These are phyloP conservation scores for Lodderomyces margitis DNA, from an alignment of 1,139 yeast species.

Conservation along the genomic window DNA sequence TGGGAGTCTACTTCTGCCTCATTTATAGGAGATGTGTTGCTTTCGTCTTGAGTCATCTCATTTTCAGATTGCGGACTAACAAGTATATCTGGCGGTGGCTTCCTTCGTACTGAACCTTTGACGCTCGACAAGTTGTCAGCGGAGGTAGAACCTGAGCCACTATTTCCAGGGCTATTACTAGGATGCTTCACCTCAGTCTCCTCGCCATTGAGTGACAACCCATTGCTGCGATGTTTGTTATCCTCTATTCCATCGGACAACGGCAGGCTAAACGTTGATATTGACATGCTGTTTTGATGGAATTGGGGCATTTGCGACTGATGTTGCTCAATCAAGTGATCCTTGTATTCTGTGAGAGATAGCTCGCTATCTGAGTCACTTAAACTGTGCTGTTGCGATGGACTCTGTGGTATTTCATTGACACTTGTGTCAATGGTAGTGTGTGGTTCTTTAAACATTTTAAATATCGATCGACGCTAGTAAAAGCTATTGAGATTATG, in stretches of 20 bases:
- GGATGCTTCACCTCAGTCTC: too few species aligned
- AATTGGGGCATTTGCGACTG: slow-evolving; percentile 4
- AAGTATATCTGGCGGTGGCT: slow-evolving; percentile 9
- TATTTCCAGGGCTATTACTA: too few species aligned
- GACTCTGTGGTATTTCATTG: not conserved
- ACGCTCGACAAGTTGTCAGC: not conserved
- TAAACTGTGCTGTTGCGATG: not conserved
- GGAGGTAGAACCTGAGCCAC: not conserved
- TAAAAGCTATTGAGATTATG: too few species aligned
- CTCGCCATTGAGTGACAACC: not conserved
- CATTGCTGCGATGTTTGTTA: not conserved
- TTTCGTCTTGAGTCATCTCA: not conserved
- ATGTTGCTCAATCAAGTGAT: slow-evolving; percentile 6
- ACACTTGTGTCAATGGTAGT: too few species aligned
- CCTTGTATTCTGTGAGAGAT: slow-evolving; percentile 5
- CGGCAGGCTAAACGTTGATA: not conserved
- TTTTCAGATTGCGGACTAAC: not conserved
- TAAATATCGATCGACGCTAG: too few species aligned
- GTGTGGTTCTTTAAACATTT: too few species aligned
- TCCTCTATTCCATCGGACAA: not conserved
- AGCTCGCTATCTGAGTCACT: slow-evolving; percentile 5
- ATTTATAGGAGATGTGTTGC: not conserved
- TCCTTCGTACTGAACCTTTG: slow-evolving; percentile 2
- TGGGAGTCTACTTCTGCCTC: not conserved
- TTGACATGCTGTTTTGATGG: not conserved